A percentile compares a stretch with the other conserved stretches of the same genome.
Conservation (phyloP, 345 rosid genomes). For the Pistacia vera region DNA sequence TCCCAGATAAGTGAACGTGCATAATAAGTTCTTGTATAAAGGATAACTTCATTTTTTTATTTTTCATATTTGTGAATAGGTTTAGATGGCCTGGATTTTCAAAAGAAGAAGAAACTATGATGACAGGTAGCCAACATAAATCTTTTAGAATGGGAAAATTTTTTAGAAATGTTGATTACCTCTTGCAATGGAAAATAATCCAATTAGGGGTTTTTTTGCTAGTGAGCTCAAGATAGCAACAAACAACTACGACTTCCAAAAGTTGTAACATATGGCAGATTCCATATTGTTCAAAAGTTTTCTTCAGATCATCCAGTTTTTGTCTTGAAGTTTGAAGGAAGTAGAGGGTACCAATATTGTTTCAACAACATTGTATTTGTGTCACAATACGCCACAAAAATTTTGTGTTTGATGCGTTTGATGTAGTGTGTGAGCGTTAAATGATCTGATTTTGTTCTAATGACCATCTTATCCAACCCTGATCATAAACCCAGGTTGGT, state of each 20-base stretch:
- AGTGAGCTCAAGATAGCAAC: conserved; percentile 21
- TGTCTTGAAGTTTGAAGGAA: conserved; percentile 8
- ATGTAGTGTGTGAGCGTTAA: no score
- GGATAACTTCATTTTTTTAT: no score
- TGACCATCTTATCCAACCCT: no score
- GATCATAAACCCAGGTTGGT: no score
- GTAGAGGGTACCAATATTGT: neutral
- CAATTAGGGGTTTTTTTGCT: conserved; percentile 11
- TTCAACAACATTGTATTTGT: conserved; percentile 11
- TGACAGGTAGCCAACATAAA: neutral
- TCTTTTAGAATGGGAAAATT: conserved; percentile 3
- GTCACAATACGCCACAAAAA: conserved; percentile 2
- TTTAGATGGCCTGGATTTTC: neutral
- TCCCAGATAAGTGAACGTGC: no score
- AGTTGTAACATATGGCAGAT: no score
- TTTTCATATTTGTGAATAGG: neutral
- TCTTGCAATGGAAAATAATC: conserved; percentile 18
- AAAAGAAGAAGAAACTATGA: neutral
- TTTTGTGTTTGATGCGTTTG: no score
- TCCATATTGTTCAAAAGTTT: neutral
- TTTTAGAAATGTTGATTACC: conserved; percentile 17
- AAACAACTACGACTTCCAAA: neutral
- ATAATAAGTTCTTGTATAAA: no score
- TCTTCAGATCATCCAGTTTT: conserved; percentile 7
- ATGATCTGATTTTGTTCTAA: no score